Base-by-base conservation (phyloP, 2,329 filamentous ascomycete genomes). In the Penicillium concentricum region DNA sequence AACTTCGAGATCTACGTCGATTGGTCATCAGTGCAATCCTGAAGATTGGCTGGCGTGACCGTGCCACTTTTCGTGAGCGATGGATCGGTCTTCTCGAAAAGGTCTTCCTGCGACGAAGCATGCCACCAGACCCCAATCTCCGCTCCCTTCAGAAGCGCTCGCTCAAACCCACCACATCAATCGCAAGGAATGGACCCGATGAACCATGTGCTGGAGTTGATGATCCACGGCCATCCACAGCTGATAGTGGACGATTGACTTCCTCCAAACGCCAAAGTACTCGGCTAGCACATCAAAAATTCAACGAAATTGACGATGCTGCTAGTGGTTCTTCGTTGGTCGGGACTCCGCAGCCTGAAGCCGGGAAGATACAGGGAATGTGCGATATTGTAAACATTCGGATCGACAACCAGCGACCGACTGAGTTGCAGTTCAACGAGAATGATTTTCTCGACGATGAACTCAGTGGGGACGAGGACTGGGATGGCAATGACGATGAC, bases 1-100 rank as follows among this genome's bases (percentile, higher is more conserved):
- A 82, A 3, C 72, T 97, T 22, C 84, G 81, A 0, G 77, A 85
- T 56, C 81, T 97, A 24, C 87, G 91, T 9, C 80, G 82, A 42
- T 77, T 97, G 12, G 81, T 84, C 1, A 83, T 97, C 62, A 90
- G 88, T 66, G 87, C 88, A 1, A 93, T 91, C 72, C 79, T 97
- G 46, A 86, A 92, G 67, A 87, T 89, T 26, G 79, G 81, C 12
- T 96, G 92, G 90, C 87, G 91, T 59, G 85, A 91, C 68, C 85
- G 93, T 41, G 89, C 89, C 18, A 82, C 82, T n/a, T 87, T 97
- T 67, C 84, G 92, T 38, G 85, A 88, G 62, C 84, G 85, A 61
- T 96, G 92, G 90, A 86, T 86, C 48, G 79, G 83, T n/a, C 86
- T 81, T 60, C 78, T 97, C 50, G 82, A 86, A 54, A 80, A 78